Percentiles rank a stretch among this genome's conserved stretches.
Conservation (phyloP, 78 protist species). For the Pigoraptor vietnamica region DNA sequence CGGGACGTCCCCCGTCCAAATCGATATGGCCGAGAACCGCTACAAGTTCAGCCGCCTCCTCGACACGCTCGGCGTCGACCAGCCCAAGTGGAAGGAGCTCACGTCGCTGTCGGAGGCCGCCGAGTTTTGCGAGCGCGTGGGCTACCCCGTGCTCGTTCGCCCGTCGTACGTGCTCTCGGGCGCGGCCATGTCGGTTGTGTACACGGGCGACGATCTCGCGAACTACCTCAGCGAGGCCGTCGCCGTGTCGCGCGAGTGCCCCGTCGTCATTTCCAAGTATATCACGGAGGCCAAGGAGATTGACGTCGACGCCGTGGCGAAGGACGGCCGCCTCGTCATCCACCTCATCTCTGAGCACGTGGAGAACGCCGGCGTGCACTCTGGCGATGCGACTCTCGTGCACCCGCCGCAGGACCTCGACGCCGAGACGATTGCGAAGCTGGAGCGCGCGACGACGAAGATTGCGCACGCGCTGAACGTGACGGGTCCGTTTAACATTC, state of each 20-base stretch:
- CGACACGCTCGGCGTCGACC: conserved; percentile 86
- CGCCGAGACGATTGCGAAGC: conserved; percentile 46
- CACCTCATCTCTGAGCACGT: conserved; percentile 93
- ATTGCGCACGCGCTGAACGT: conserved; percentile 77
- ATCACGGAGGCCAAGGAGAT: conserved; percentile 89
- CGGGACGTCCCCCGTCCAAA: conserved; percentile 87
- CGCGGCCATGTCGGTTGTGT: conserved; percentile 91
- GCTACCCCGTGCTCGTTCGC: conserved; percentile 91
- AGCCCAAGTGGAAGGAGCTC: conserved; percentile 87
- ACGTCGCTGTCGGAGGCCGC: conserved; percentile 60
- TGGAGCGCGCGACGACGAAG: conserved; percentile 49
- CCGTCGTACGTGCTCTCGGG: conserved; percentile 94
- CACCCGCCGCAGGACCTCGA: conserved; percentile 86
- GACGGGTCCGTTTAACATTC: conserved; percentile 95
- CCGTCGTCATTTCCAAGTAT: conserved; percentile 82
- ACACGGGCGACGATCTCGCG: conserved; percentile 66
- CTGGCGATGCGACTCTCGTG: conserved; percentile 95
- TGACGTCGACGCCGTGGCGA: conserved; percentile 93
- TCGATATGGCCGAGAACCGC: conserved; percentile 95
- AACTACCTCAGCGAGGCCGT: conserved; percentile 75
- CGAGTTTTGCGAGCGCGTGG: conserved; percentile 73
- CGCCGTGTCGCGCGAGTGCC: conserved; percentile 52
- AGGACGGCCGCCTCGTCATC: conserved; percentile 74
- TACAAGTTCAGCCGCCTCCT: conserved; percentile 87
- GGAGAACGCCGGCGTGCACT: conserved; percentile 98